These are phyloP conservation scores for Macadamia tetraphylla DNA, from an alignment of 164 flowering plant species.

Conservation along the genomic window DNA sequence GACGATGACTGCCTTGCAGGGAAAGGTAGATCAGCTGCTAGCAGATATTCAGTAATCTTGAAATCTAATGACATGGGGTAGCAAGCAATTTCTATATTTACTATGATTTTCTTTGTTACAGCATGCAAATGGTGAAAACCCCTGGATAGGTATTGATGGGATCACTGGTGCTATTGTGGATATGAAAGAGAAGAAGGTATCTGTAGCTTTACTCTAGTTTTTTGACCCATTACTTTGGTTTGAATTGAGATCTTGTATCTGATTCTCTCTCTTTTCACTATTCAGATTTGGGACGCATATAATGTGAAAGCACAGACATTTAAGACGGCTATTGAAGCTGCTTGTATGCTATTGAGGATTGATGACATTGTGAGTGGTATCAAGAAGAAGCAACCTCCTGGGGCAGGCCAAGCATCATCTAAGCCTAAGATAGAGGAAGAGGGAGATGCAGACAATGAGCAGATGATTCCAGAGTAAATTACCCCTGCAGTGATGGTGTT, in stretches of 20 bases:
- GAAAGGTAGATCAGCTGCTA: constrained; percentile 48
- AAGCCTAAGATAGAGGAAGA: constrained; percentile 71
- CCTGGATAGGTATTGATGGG: constrained; percentile 96
- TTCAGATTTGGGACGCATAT: constrained; percentile 94
- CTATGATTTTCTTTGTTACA: constrained; percentile 14
- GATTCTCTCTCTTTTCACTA: background rate
- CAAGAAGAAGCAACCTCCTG: constrained; percentile 89
- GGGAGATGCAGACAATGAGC: constrained; percentile 86
- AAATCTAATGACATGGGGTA: constrained; percentile 1
- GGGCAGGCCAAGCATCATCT: constrained; percentile 49
- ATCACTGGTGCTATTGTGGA: constrained; percentile 80
- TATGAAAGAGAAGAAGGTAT: constrained; percentile 83
- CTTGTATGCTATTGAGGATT: constrained; percentile 97
- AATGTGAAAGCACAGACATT: constrained; percentile 94
- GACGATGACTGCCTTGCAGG: constrained; percentile 94
- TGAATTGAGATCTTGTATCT: background rate
- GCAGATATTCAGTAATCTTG: background rate
- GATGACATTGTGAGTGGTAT: constrained; percentile 98
- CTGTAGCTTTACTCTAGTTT: background rate
- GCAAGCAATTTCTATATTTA: background rate
- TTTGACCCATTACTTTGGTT: background rate
- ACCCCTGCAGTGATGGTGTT: background rate
- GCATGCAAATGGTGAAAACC: constrained; percentile 98
- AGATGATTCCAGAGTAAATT: constrained; percentile 66
- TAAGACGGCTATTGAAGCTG: constrained; percentile 96